Base-by-base conservation (phyloP, 2,329 filamentous ascomycete species). In the Cladophialophora immunda region DNA sequence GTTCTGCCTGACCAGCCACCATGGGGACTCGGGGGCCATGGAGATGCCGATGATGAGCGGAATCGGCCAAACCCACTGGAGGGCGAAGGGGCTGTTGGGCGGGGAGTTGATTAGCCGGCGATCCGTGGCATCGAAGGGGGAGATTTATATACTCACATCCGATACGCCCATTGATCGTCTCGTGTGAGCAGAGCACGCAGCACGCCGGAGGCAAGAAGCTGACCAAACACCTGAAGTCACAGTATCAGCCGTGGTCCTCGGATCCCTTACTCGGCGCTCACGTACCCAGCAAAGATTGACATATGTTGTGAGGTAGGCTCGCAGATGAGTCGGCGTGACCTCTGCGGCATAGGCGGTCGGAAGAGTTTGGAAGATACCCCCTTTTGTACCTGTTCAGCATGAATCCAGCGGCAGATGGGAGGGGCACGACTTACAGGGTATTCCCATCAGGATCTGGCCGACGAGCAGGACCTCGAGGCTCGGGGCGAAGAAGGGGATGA, bases 31-130 rank as follows among this genome's bases (percentile, higher is more conserved):
- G 0, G 77, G 65, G 2, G 81, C 81, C 9, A 83, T 76, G 45
- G 75, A 76, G 58, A 81, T 77, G 25, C 77, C 78, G 3, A 82
- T 72, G 9, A 82, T 75, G 3, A 85, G 72, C 1, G 80, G 80
- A 0, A 82, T 71, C 0, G 82, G 82, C 82, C 81, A 85, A 0
- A 84, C 74, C 83, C 82, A 70, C 70, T 85, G 83, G 27, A 85
- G 68, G 4, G 79, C 80, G 34, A 62, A 70, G 72, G 75, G 34
- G 79, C 38, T 59, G 8, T 50, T 32, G 27, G 22, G n/a, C n/a
- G 7, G 36, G 25, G 8, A 15, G 5, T 1, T 34, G 1, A 30
- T 22, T n/a, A 47, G 38, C n/a, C 2, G 56, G n/a, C n/a, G 17
- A 9, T 3, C 11, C 11, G 19, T 25, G 13, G 11, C 25, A 13